Base-by-base conservation (phyloP, 768 basidiomycete genomes). In the Lyophyllum shimeji region DNA sequence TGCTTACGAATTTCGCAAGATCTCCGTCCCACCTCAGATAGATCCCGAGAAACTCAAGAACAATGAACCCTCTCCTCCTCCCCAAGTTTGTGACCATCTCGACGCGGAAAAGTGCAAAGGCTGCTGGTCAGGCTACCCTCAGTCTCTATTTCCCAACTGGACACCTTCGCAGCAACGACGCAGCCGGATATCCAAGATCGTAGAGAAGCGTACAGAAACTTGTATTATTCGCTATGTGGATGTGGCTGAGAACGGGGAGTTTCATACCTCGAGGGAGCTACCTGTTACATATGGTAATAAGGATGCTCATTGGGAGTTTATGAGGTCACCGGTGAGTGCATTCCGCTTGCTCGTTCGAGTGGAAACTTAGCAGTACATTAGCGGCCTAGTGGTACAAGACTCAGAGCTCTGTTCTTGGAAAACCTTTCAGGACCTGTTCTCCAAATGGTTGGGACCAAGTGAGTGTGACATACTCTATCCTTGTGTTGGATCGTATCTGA, bases 111-210 rank as follows among this genome's bases (percentile, higher is more conserved):
- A 52, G 1, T 69, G 70, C 48, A 63, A 65, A 18, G 37, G 59
- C 24, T 71, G 71, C 60, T 72, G 70, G 71, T 67, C 61, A 57
- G 52, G 71, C 56, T 84, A 84, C 60, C 82, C 83, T 0, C 77
- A 81, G 55, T 75, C 77, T 1, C 67, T 76, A 12, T 85, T 80
- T 56, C 79, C 79, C 11, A 85, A 83, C 56, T 84, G 84, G 84
- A 82, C 80, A 0, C 64, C 63, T 6, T 65, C 64, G 13, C 83
- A 84, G 58, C 75, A 76, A 53, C 60, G 60, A 50, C 71, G 71
- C 37, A 76, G 76, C 50, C 66, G 71, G 11, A 72, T 79, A 25
- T 57, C 62, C n/a, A 67, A 61, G 11, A 59, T 71, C 27, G 60
- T 76, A 3, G 51, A 59, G 15, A 63, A 56, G 15, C 53, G 58